Evolutionary conservation across 2,329 filamentous ascomycete genomes (phyloP), one percentile per base, ranked within the genome.

Genomic region (Alternaria triticina): DNA sequence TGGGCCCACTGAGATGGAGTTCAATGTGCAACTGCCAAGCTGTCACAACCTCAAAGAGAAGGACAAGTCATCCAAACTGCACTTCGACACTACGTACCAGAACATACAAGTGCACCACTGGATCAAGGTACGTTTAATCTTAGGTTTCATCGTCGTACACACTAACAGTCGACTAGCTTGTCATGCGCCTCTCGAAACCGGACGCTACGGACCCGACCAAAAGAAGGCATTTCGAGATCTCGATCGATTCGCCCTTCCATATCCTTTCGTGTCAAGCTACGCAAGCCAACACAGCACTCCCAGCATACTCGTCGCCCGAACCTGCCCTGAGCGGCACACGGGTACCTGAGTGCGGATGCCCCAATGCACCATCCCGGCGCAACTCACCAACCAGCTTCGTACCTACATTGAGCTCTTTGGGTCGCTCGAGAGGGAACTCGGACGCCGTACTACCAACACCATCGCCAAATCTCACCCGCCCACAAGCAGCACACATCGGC

Each of bases 51-150:
- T 96, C 90, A 86, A 83, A 70, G 88, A 91, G 22, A 91, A 90
- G 50, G 90, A 94, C 74, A 85, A 86, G 66, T 75, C 79, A 25
- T 85, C 88, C 62, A 87, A 88, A 63, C 82, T 97, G 62, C 91
- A 97, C 77, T 95, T 95, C 57, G 94, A 97, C 76, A 97, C 93
- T 58, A 97, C 93, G 61, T 97, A 95, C 85, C 91, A 93, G 75
- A 96, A 96, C 67, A 95, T 97, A 56, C 93, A 96, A 73, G 94
- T 97, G 57, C 93, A 93, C 77, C 94, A 97, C 78, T 97, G 94
- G 94, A 97, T 97, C 79, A 97, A 97, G 88, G 93, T 93, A 82
- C 67, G 86, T 74, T 52, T 64, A 49, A 12, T 12, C 33, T 49
- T 54, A 17, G 40, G 33, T 27, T 51, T 28, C 36, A 27, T 12